These are phyloP conservation scores for Aeschynomene evenia DNA, from an alignment of 306 rosid genomes.

Conservation along the genomic window DNA sequence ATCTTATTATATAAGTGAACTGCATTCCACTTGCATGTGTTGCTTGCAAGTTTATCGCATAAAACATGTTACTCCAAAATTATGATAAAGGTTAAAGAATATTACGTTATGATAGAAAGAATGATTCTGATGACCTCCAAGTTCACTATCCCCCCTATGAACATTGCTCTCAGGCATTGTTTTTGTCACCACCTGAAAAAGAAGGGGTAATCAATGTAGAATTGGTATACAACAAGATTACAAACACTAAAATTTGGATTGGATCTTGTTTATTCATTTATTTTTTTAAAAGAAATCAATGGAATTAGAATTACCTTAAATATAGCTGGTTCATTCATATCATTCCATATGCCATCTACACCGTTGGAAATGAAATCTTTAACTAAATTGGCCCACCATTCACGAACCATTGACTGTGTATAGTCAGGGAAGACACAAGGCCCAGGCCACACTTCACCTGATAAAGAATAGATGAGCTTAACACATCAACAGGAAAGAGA, in stretches of 20 bases:
- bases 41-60: constrained; percentile 18
- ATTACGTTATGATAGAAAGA: constrained; percentile 87
- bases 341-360: constrained; percentile 98
- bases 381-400: constrained; percentile 91
- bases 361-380: constrained; percentile 74
- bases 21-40: constrained; percentile 12
- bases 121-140: constrained; percentile 87
- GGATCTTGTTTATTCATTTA: not conserved
- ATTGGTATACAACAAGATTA: constrained; percentile 16
- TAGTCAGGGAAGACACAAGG: constrained; percentile 93
- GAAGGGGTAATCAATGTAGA: not conserved
- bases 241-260: not conserved
- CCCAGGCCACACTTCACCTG: constrained; percentile 95
- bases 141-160: constrained; percentile 86
- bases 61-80: not conserved
- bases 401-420: constrained; percentile 75
- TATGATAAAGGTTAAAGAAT: constrained; percentile 32
- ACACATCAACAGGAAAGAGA: not conserved
- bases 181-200: constrained; percentile 71
- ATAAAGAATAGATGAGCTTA: constrained; percentile 27
- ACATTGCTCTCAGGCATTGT: constrained; percentile 90
- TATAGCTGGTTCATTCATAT: constrained; percentile 93
- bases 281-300: not conserved
- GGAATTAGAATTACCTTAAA: constrained; percentile 60
- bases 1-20: constrained; percentile 22